Evolutionary conservation across 345 rosid genomes (phyloP).

Genomic region (Citrus maxima): DNA sequence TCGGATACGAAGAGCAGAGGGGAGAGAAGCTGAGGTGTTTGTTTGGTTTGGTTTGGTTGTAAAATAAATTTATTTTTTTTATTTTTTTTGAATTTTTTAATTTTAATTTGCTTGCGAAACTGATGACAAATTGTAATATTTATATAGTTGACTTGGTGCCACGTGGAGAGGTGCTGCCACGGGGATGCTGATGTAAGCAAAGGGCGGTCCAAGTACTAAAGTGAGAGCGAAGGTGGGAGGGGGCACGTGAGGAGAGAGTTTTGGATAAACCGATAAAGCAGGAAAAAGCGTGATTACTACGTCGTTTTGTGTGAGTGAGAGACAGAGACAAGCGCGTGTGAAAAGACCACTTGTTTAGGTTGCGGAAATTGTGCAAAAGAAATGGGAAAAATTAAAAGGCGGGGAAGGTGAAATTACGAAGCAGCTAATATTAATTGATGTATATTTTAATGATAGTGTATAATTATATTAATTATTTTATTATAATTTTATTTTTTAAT

Average conservation of each 20-base stretch:
- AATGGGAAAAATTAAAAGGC: too few relatives aligned
- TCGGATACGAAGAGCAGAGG: background rate
- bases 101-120: background rate
- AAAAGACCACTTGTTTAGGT: background rate
- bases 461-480: too few relatives aligned
- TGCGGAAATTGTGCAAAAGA: background rate
- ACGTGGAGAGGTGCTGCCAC: conserved; percentile 50
- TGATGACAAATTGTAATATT: conserved; percentile 4
- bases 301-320: background rate
- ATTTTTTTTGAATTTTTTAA: too few relatives aligned
- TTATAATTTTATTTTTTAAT: too few relatives aligned
- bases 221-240: conserved; percentile 8
- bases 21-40: background rate
- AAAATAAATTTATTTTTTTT: background rate
- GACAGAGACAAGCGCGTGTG: background rate
- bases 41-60: background rate
- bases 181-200: conserved; percentile 44
- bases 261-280: background rate
- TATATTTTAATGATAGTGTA: too few relatives aligned
- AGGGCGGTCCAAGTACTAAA: too few relatives aligned
- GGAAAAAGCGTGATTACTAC: background rate
- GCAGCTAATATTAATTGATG: too few relatives aligned
- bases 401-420: background rate
- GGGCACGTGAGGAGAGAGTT: background rate
- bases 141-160: conserved; percentile 31